Percentiles rank a stretch among this genome's conserved stretches.
Conservation (phyloP, 2,329 filamentous ascomycete genomes). For the Pseudogymnoascus sp. region DNA sequence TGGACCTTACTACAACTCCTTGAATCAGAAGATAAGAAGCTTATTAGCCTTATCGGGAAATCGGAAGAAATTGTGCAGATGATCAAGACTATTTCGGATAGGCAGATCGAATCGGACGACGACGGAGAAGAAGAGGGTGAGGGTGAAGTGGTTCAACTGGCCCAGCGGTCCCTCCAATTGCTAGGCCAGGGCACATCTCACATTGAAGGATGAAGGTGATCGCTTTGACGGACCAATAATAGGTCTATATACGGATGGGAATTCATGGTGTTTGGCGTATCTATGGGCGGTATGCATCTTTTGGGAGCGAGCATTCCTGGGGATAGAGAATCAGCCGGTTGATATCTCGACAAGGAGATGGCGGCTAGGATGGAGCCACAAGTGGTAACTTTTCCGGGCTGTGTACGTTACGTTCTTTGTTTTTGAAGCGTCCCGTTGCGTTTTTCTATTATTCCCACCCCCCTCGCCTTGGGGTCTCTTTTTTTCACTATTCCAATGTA, state of each 20-base stretch:
- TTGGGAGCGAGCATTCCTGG: slow-evolving; percentile 28
- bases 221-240: slow-evolving; percentile 1
- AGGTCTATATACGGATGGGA: slow-evolving; percentile 22
- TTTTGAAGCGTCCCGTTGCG: slow-evolving; percentile 21
- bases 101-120: slow-evolving; percentile 77
- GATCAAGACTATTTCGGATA: slow-evolving; percentile 85
- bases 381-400: slow-evolving; percentile 13
- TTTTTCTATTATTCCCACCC: slow-evolving; percentile 22
- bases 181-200: slow-evolving; percentile 66
- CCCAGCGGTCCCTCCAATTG: slow-evolving; percentile 81
- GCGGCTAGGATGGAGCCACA: slow-evolving; percentile 13
- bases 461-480: slow-evolving; percentile 10
- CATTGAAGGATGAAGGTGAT: slow-evolving; percentile 58
- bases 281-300: slow-evolving; percentile 20
- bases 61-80: slow-evolving; percentile 87
- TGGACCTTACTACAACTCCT: slow-evolving; percentile 95
- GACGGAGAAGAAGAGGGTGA: slow-evolving; percentile 85
- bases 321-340: slow-evolving; percentile 18
- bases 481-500: slow-evolving; percentile 26
- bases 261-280: slow-evolving; percentile 30
- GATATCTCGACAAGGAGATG: slow-evolving; percentile 10
- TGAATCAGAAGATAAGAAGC: slow-evolving; percentile 83
- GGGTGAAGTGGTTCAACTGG: slow-evolving; percentile 84
- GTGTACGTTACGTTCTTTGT: slow-evolving; percentile 17
- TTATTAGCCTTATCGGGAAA: slow-evolving; percentile 83